phyloP scores from a whole-genome alignment of 1,284 basidiomycete genomes.

The Marasmius oreades region DNA sequence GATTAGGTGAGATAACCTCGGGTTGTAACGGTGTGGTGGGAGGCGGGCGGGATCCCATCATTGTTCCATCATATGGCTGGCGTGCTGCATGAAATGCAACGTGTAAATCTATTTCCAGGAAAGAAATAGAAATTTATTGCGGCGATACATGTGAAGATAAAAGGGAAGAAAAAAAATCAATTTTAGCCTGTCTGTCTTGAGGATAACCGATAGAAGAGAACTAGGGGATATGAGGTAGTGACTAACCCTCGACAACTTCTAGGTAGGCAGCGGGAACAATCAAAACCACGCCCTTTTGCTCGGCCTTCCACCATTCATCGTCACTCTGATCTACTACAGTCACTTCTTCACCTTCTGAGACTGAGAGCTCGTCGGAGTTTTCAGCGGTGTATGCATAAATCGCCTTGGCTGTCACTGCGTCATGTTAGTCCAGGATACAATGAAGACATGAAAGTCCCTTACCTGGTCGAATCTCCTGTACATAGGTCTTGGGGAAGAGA shows the following conservation, averaged over 20 bases:
- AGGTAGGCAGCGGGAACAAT: constrained; percentile 89
- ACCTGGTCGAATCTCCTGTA: constrained; percentile 70
- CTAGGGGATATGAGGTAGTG: constrained; percentile 44
- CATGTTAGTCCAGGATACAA: constrained; percentile 10
- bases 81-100: not conserved
- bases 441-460: constrained; percentile 12
- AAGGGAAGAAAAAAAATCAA: constrained; percentile 49
- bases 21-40: not conserved
- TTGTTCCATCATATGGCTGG: not conserved
- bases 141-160: constrained; percentile 22
- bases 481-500: constrained; percentile 91
- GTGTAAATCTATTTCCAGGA: constrained; percentile 4
- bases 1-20: not conserved
- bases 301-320: constrained; percentile 92
- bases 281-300: constrained; percentile 77
- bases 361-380: constrained; percentile 78
- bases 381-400: constrained; percentile 73
- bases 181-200: constrained; percentile 67
- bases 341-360: constrained; percentile 75
- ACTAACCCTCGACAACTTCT: constrained; percentile 86
- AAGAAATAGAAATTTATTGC: constrained; percentile 13
- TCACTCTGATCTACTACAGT: constrained; percentile 79
- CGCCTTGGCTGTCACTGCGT: constrained; percentile 66
- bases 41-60: not conserved
- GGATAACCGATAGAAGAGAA: constrained; percentile 53